Percentiles rank a stretch among this genome's conserved stretches.
phyloP scores from a whole-genome alignment of 352 stramenopile genomes.

The Hyaloperonospora arabidopsidis region DNA sequence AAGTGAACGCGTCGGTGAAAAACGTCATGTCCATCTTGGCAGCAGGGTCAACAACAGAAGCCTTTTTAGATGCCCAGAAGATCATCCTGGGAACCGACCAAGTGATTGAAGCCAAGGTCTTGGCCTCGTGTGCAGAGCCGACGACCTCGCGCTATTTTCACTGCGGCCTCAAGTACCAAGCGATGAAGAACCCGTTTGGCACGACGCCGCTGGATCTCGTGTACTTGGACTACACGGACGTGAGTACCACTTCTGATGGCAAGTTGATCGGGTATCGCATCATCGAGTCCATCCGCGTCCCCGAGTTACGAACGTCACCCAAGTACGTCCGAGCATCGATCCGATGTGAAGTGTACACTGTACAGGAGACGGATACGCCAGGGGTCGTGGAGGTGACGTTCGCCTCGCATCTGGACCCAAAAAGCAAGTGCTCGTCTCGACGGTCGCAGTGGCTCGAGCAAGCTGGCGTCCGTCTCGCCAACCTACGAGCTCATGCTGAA shows the following conservation, averaged over 20 bases:
- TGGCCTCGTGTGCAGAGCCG: conserved; percentile 53
- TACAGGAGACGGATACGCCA: conserved; percentile 53
- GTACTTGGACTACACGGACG: conserved; percentile 80
- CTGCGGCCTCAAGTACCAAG: conserved; percentile 76
- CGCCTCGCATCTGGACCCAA: conserved; percentile 72
- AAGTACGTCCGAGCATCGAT: conserved; percentile 70
- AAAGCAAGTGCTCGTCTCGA: conserved; percentile 60
- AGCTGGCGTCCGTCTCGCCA: conserved; percentile 40
- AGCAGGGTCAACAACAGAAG: conserved; percentile 40
- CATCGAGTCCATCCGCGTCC: conserved; percentile 73
- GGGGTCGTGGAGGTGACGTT: conserved; percentile 81
- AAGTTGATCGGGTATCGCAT: conserved; percentile 71
- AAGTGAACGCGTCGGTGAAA: conserved; percentile 73
- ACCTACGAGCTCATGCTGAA: conserved; percentile 57
- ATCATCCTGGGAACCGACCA: conserved; percentile 53
- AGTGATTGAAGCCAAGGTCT: conserved; percentile 55
- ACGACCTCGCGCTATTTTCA: conserved; percentile 64
- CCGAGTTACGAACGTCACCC: conserved; percentile 39
- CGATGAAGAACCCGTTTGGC: conserved; percentile 76
- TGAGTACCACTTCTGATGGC: conserved; percentile 47
- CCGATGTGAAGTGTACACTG: conserved; percentile 73
- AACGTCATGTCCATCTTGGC: conserved; percentile 75
- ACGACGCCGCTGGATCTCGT: conserved; percentile 58
- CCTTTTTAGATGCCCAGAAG: conserved; percentile 54
- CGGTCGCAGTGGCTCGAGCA: conserved; percentile 56